Evolutionary conservation across 169 alveolate species (phyloP), one percentile per base, ranked within the genome.

Genomic region (Plasmodium chabaudi): DNA sequence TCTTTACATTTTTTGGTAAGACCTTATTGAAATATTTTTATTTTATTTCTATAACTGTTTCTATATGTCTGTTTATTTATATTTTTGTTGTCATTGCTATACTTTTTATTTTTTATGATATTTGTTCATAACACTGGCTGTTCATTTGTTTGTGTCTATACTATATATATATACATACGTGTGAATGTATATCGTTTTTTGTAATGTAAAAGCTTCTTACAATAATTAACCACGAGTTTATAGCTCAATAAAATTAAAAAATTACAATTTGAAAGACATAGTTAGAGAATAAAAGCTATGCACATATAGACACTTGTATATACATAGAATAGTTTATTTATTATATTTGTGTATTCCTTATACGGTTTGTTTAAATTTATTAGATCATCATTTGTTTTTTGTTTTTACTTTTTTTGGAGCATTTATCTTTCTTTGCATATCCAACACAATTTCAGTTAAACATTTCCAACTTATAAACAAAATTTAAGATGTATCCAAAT

Each of bases 11-110:
- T 23, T 49, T 73, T 72, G 63, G 34, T 49, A 72, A 72, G 46
- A 15, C 34, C 15, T 72, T 25, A 71, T 23, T 71, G 84, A 42
- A 12, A 17, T 72, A 12, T 49, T 72, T 56, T 39, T 15, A 46
- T 56, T 57, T 72, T 72, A 10, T 61, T 44, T 69, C 25, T 72
- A 47, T 72, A 72, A 56, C 71, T 42, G 87, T 72, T 72, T 72
- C 71, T 72, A 15, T 51, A 51, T 15, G 59, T 51, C n/a, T 51
- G 59, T 2, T 49, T 49, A 12, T 51, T 51, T 15, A 12, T 51
- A 13, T 51, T 13, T 51, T 51, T 13, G 3, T 12, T 6, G 17
- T 15, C 19, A 15, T 51, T 51, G 59, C 6, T 51, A 13, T 51
- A 13, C 19, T 51, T 51, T 51, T 51, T 51, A 21, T 49, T 2